Conservation (phyloP, 2,329 filamentous ascomycete genomes). For the Zymoseptoria crescenta region DNA sequence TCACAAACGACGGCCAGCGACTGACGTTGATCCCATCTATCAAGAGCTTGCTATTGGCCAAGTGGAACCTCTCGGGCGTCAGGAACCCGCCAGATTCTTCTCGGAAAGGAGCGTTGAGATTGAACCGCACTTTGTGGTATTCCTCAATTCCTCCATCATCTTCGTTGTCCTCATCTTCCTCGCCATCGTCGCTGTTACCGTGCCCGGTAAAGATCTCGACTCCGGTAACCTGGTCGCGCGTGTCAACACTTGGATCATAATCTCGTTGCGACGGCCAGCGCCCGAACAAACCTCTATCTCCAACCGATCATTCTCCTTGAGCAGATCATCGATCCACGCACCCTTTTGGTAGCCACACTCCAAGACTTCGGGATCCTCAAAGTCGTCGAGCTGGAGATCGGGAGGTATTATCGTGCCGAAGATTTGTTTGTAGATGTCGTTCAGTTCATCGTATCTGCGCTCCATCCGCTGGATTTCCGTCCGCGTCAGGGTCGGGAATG, state of each 20-base stretch:
- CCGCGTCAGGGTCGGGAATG: conserved; percentile 2
- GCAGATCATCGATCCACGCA: conserved; percentile 27
- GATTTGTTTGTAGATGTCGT: conserved; percentile 22
- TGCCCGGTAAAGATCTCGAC: conserved; percentile 28
- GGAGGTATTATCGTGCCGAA: conserved; percentile 20
- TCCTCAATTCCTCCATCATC: conserved; percentile 19
- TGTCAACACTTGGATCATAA: background rate
- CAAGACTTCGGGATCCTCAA: conserved; percentile 22
- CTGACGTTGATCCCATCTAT: conserved; percentile 61
- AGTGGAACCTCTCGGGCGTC: conserved; percentile 56
- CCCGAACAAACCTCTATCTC: background rate
- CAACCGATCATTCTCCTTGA: conserved; percentile 26
- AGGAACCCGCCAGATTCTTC: conserved; percentile 15
- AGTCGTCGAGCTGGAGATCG: conserved; percentile 14
- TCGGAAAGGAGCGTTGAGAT: conserved; percentile 28
- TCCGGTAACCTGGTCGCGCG: conserved; percentile 20
- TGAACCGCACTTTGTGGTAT: conserved; percentile 26
- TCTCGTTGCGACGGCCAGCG: background rate
- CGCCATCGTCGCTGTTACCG: conserved; percentile 16
- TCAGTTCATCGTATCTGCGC: conserved; percentile 21
- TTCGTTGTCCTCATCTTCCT: conserved; percentile 17
- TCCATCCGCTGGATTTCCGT: conserved; percentile 6
- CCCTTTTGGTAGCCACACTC: conserved; percentile 30
- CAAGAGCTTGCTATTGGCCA: conserved; percentile 72
- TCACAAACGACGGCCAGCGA: conserved; percentile 68